Conservation (phyloP, 805 yeast species). For the Kockiozyma suomiensis region DNA sequence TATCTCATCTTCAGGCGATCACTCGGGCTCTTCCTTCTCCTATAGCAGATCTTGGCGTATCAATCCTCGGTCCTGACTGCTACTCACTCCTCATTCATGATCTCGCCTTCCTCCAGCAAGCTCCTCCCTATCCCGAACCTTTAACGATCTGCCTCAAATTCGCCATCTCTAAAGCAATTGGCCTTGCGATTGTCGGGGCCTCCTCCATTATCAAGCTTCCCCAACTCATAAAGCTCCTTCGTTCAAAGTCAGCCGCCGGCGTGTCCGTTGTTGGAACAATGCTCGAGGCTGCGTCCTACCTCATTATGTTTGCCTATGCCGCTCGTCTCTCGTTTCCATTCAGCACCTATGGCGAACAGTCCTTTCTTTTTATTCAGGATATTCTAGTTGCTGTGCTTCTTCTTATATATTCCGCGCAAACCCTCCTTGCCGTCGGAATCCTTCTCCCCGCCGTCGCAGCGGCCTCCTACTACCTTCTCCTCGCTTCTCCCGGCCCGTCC, state of each 20-base stretch:
- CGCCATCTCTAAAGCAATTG: conserved; percentile 43
- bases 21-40: conserved; percentile 31
- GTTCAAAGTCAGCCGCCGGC: conserved; percentile 43
- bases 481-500: conserved; percentile 37
- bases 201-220: conserved; percentile 49
- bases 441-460: conserved; percentile 18
- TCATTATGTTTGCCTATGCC: conserved; percentile 45
- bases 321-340: conserved; percentile 45
- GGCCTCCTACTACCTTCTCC: conserved; percentile 26
- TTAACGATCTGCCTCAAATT: conserved; percentile 36
- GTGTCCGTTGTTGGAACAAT: conserved; percentile 42
- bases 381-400: conserved; percentile 42
- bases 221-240: conserved; percentile 45
- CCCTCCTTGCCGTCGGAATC: conserved; percentile 31
- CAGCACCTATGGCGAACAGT: conserved; percentile 47
- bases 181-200: conserved; percentile 45
- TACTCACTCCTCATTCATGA: conserved; percentile 35
- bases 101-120: conserved; percentile 36
- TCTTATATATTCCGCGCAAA: conserved; percentile 35
- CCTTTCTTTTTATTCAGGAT: conserved; percentile 46
- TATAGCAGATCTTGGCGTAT: conserved; percentile 32
- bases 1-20: neutral
- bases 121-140: conserved; percentile 16
- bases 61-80: conserved; percentile 36
- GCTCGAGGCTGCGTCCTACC: conserved; percentile 44